Evolutionary conservation across 495 filamentous ascomycete species (phyloP), one percentile per base, ranked within the genome.

Genomic region (Cryomyces antarcticus): DNA sequence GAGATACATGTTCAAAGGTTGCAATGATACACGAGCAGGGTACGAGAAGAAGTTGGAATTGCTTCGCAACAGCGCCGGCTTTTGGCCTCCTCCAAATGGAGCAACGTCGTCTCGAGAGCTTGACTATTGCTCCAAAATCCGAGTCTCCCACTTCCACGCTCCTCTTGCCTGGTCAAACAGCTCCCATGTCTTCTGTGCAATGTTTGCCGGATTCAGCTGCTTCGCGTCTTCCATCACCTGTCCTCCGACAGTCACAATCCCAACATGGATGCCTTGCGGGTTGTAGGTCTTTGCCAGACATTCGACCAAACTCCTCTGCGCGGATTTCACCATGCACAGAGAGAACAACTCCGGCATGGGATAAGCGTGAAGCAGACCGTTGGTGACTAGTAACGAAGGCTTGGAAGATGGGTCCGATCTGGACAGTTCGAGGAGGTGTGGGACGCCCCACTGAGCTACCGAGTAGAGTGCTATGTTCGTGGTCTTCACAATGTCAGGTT

Each of bases 291-390:
- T 39, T 28, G 49, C 39, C 38, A 67, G 42, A 31, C 49, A 57
- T 43, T 55, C 48, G 38, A 61, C 54, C 38, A 65, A 41, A 45
- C 59, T 66, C 17, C 56, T 44, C 45, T 67, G 64, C 7, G 62
- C 54, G 0, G 62, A 59, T 51, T 67, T 67, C 33, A 48, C 54
- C 13, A 67, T 44, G 11, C 57, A 60, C 13, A 67, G 52, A 0
- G 59, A 52, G 39, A 67, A 63, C 13, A 66, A 44, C 31, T 55
- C 42, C 6, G 59, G 63, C 30, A 57, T 46, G 0, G 62, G 62
- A 12, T 56, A 35, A 30, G 50, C 43, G 34, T 55, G 55, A 17
- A 65, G 49, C 11, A 52, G 47, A 43, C 52, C 52, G 46, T 55
- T 60, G 6, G 62, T 62, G 3, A 64, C 56, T 11, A 49, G 40